Conservation (phyloP, 257 asterid genomes). For the Haberlea rhodopensis region DNA sequence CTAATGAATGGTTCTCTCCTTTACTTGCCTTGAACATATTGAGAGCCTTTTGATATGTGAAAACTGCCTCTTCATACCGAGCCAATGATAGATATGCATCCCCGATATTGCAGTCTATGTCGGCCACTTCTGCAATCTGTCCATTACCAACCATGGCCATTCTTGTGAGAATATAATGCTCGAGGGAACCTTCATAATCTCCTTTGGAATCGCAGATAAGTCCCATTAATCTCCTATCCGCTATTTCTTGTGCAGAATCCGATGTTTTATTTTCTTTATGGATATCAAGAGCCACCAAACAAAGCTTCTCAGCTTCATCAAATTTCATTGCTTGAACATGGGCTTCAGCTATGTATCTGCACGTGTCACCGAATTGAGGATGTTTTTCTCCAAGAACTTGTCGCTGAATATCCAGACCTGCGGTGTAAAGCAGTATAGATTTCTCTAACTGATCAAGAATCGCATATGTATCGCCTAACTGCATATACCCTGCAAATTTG, state of each 20-base stretch:
- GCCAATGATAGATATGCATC: constrained; percentile 73
- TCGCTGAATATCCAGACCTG: constrained; percentile 83
- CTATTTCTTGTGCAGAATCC: constrained; percentile 72
- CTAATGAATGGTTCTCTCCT: constrained; percentile 72
- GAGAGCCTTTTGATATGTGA: constrained; percentile 77
- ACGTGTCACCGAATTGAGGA: constrained; percentile 73
- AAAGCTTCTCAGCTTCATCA: constrained; percentile 81
- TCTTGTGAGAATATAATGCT: constrained; percentile 86
- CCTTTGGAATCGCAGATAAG: constrained; percentile 80
- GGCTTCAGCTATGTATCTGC: constrained; percentile 93
- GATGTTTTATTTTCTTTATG: constrained; percentile 48
- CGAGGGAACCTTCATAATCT: constrained; percentile 78
- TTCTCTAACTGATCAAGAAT: constrained; percentile 81
- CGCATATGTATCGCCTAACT: constrained; percentile 88
- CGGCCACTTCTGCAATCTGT: constrained; percentile 66
- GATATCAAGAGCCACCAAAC: constrained; percentile 65
- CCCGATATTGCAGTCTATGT: constrained; percentile 79
- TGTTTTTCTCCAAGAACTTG: constrained; percentile 79
- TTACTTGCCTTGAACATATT: constrained; percentile 50
- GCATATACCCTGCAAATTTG: constrained; percentile 95
- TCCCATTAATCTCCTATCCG: constrained; percentile 83
- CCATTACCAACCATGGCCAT: constrained; percentile 75
- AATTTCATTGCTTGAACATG: constrained; percentile 87
- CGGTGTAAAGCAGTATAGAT: constrained; percentile 63
- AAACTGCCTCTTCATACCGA: constrained; percentile 73